Conservation (phyloP, 257 asterid species). For the Nicotiana noctiflora region DNA sequence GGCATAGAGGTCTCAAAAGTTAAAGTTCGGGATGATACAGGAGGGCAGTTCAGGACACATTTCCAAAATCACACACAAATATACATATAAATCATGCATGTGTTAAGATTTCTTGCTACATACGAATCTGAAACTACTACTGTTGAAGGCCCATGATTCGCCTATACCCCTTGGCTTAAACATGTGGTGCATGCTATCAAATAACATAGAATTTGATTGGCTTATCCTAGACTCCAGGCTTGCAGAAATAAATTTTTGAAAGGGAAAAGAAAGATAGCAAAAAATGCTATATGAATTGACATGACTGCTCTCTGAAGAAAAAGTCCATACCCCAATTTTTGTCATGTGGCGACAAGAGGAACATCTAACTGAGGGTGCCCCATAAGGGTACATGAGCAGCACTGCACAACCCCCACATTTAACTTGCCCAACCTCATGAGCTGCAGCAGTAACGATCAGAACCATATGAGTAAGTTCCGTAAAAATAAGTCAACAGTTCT, state of each 20-base stretch:
- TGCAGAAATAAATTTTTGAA: not conserved
- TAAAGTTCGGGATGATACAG: too few relatives aligned
- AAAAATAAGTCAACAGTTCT: not conserved
- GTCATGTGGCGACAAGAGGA: constrained; percentile 67
- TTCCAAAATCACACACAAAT: not conserved
- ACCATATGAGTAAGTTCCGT: not conserved
- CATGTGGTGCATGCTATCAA: not conserved
- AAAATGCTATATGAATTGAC: not conserved
- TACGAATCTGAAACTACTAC: not conserved
- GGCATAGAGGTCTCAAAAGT: not conserved
- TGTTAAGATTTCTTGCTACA: not conserved
- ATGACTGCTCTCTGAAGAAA: not conserved
- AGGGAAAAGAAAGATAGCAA: not conserved
- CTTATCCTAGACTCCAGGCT: not conserved
- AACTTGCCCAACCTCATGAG: constrained; percentile 81
- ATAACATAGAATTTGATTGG: not conserved
- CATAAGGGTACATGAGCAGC: constrained; percentile 77
- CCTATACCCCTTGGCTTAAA: not conserved
- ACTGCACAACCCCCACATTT: constrained; percentile 66
- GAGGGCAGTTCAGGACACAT: not conserved
- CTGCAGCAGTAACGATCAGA: constrained; percentile 29
- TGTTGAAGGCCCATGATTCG: not conserved
- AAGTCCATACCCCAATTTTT: constrained; percentile 58
- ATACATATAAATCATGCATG: not conserved
- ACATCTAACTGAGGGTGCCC: constrained; percentile 75